phyloP scores from a whole-genome alignment of 2,329 filamentous ascomycete genomes.

The Aspergillus ochraceoroseus region DNA sequence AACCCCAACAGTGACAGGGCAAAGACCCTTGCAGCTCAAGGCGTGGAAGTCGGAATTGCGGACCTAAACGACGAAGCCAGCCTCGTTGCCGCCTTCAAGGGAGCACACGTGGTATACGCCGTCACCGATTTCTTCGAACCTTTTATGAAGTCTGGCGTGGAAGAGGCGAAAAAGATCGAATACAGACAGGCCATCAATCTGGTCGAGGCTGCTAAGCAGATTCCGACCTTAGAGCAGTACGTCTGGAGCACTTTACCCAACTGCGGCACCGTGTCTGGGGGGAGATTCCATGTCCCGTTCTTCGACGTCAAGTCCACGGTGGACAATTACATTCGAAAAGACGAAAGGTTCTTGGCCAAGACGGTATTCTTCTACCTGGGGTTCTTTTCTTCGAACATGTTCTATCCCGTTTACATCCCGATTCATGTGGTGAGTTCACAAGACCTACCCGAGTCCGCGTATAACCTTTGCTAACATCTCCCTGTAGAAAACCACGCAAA shows the following conservation, averaged over 20 bases:
- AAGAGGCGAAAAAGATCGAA: conserved; percentile 39
- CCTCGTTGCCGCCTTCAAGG: background rate
- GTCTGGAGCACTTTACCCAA: conserved; percentile 46
- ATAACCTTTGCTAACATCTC: too few species aligned
- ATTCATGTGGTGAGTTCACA: too few species aligned
- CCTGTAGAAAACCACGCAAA: too few species aligned
- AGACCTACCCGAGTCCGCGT: too few species aligned
- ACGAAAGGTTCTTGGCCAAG: too few species aligned
- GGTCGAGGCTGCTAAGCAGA: conserved; percentile 40
- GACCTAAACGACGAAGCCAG: background rate
- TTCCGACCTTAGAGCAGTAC: conserved; percentile 41
- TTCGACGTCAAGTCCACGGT: conserved; percentile 1
- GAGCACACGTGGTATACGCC: conserved; percentile 31
- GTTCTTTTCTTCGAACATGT: too few species aligned
- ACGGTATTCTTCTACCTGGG: too few species aligned
- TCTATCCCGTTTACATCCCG: too few species aligned
- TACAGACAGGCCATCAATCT: conserved; percentile 41
- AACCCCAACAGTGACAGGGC: background rate
- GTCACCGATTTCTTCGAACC: conserved; percentile 44
- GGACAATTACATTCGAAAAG: background rate
- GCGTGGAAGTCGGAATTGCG: background rate
- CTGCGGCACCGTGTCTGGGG: background rate
- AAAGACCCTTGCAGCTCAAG: background rate
- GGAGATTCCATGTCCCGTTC: background rate
- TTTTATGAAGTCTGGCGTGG: conserved; percentile 26